Evolutionary conservation across 192 early-diverging fungal species (phyloP).

Genomic region (Haplosporangium gracile): DNA sequence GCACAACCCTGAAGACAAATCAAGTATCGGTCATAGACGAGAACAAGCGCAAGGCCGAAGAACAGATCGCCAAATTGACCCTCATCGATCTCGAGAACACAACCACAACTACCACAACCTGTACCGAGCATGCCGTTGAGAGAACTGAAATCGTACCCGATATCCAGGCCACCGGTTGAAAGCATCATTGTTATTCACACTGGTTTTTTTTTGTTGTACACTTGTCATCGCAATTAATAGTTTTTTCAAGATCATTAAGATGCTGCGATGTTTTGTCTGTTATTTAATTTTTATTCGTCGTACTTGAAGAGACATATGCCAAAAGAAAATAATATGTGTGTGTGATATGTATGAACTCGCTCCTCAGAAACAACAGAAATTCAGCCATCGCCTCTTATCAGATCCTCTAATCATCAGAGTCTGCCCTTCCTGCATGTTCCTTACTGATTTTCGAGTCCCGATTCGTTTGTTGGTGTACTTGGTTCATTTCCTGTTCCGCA

Average conservation of each 20-base stretch:
- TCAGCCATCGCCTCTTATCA: no score
- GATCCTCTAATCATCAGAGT: no score
- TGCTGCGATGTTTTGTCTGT: background rate
- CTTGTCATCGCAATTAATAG: background rate
- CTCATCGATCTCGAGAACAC: constrained; percentile 40
- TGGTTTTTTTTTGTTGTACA: background rate
- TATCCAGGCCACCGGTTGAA: background rate
- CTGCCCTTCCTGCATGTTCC: no score
- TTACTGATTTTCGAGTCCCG: no score
- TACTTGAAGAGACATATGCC: background rate
- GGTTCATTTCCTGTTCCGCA: background rate
- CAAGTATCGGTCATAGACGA: constrained; percentile 79
- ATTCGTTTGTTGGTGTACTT: background rate
- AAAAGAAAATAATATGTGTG: background rate
- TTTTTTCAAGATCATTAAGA: background rate
- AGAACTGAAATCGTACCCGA: constrained; percentile 9
- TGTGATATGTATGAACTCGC: no score
- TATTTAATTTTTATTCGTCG: background rate
- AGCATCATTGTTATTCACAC: no score
- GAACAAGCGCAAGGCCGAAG: constrained; percentile 88
- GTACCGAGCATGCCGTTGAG: background rate
- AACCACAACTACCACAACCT: background rate
- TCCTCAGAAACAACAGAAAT: no score
- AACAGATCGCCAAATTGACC: constrained; percentile 71
- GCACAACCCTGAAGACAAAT: constrained; percentile 74